Base-by-base conservation (phyloP, 1,284 basidiomycete species). In the Volvariella volvacea region DNA sequence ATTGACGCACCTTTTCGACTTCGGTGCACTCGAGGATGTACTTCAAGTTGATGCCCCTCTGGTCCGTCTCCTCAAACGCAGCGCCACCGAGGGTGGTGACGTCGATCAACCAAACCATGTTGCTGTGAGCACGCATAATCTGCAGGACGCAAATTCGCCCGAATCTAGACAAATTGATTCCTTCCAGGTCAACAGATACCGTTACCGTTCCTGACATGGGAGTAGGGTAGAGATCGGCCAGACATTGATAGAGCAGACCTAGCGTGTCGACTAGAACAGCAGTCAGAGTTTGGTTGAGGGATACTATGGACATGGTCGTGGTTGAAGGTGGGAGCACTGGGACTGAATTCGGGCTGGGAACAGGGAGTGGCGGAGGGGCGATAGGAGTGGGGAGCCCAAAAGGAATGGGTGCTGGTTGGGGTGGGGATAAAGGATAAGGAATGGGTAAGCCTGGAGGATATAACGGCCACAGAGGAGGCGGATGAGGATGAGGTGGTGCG, bases 201-300 rank as follows among this genome's bases (percentile, higher is more conserved):
- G 42, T 22, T 3, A 44, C 39, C 17, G 32, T 39, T 46, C 44
- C 44, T n/a, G 54, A 38, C 14, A 42, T 43, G 9, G 36, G 43
- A 15, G 41, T 16, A 6, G 47, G 44, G 7, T 48, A 44, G 3
- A 64, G 39, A 9, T 58, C 54, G 0, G 42, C 39, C 1, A 64
- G 38, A 44, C 59, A 62, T 4, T 45, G 37, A 3, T 55, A 49
- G 28, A 64, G 51, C 15, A 52, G 46, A 3, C 45, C 30, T 14
- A 51, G 20, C 15, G 52, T 56, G 47, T 64, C 55, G 22, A 59
- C 59, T 15, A 63, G 50, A 31, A 52, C 42, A 36, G 34, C n/a
- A 7, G 34, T 36, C 14, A 36, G 15, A 28, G 25, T 28, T 12
- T 28, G 25, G 25, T 28, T 28, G 25, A 28, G 25, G 12, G 25